Percentiles rank a stretch among this genome's conserved stretches.
phyloP scores from a whole-genome alignment of 2,329 filamentous ascomycete genomes.

The Trichoderma sp. region DNA sequence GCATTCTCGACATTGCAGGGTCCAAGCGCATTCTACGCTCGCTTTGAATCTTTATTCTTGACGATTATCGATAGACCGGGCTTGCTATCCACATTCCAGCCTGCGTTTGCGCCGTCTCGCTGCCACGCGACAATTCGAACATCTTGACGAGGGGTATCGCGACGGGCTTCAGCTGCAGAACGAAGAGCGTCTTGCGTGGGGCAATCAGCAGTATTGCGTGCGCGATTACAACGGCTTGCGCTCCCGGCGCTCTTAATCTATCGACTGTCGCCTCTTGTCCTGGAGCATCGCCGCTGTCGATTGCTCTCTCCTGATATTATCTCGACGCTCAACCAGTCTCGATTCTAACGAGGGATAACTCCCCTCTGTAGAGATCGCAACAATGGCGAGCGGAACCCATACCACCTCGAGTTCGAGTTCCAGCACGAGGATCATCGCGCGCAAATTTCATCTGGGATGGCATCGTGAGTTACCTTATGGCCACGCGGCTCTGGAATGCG shows the following conservation, averaged over 20 bases:
- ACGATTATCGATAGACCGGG: background rate
- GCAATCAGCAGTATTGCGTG: background rate
- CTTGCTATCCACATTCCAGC: conserved; percentile 12
- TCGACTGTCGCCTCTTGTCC: conserved; percentile 27
- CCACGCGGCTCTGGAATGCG: conserved; percentile 24
- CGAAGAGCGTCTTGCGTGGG: background rate
- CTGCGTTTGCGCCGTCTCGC: background rate
- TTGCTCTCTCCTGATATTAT: background rate
- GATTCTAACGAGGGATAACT: conserved; percentile 21
- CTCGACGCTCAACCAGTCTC: background rate
- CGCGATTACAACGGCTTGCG: conserved; percentile 3
- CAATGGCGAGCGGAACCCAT: conserved; percentile 27
- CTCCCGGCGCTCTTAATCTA: conserved; percentile 21
- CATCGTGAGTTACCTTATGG: conserved; percentile 42
- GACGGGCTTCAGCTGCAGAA: background rate
- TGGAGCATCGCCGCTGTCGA: conserved; percentile 23
- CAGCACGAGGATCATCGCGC: conserved; percentile 28
- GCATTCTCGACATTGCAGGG: conserved; percentile 18
- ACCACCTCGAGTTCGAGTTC: conserved; percentile 21
- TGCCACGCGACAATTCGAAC: background rate
- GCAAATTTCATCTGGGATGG: conserved; percentile 48
- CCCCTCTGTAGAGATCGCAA: background rate
- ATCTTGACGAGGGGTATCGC: background rate
- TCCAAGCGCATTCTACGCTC: conserved; percentile 7
- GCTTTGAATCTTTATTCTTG: background rate